Evolutionary conservation across 441 rosid species (phyloP).

Genomic region (Breynia disticha): DNA sequence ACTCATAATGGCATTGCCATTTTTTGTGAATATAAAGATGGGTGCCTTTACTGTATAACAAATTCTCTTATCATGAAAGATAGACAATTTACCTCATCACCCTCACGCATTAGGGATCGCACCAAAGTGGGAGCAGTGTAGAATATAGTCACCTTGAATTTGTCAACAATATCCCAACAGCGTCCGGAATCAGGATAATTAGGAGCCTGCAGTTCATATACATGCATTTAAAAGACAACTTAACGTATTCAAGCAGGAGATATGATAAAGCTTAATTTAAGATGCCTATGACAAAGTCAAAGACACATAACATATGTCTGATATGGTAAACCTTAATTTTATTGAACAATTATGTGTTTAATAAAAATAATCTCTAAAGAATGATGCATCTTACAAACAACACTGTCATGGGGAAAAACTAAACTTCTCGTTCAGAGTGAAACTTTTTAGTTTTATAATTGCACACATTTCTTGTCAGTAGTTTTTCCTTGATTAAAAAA

Average conservation of each 20-base stretch:
- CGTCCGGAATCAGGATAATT: conserved; percentile 94
- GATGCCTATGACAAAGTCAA: neutral
- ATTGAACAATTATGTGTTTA: neutral
- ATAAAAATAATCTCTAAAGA: too few species aligned
- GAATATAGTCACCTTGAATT: conserved; percentile 83
- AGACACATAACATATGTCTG: neutral
- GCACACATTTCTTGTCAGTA: too few species aligned
- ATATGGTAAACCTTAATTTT: neutral
- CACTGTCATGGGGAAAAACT: too few species aligned
- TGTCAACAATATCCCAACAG: conserved; percentile 96
- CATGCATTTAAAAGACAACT: conserved; percentile 13
- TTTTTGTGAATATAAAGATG: neutral
- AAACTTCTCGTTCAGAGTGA: too few species aligned
- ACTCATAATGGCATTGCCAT: neutral
- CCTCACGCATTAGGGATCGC: conserved; percentile 97
- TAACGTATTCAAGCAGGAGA: conserved; percentile 9
- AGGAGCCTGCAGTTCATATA: conserved; percentile 56
- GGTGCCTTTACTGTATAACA: conserved; percentile 7
- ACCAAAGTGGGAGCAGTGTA: conserved; percentile 97
- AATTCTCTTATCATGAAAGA: conserved; percentile 13
- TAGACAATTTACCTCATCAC: conserved; percentile 50
- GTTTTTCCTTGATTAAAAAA: too few species aligned
- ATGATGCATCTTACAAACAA: too few species aligned
- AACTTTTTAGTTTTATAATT: too few species aligned
- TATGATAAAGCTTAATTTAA: neutral